Base-by-base conservation (phyloP, 768 basidiomycete genomes). In the Chalciporus pseudorubinellus region DNA sequence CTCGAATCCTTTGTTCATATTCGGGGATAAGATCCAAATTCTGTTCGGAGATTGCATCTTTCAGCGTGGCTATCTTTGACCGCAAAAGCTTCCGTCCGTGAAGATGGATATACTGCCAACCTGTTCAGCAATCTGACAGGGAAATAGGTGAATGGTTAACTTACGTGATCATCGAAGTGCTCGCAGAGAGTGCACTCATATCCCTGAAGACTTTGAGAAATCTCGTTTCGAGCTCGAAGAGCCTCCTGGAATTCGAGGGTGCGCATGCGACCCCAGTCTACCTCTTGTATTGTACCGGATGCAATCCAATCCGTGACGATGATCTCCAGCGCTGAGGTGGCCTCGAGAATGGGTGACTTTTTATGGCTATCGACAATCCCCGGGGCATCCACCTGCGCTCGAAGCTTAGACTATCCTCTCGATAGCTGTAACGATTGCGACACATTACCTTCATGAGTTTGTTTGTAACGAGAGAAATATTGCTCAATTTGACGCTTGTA, bases 1-100 rank as follows among this genome's bases (percentile, higher is more conserved):
- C 95, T 36, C 82, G 85, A 29, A 98, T 85, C 22, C 95, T 78
- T 64, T 95, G 92, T 66, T 98, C 92, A 68, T 98, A 99, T 66
- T 99, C 97, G 6, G 97, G 97, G 29, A 98, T 80, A 16, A 98
- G 80, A 63, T 97, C 97, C 51, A 98, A 73, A 65, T 99, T 99
- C 66, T 99, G 93, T 63, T 98, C 97, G 4, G 95, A 98, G 24
- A 98, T 83, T 2, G 87, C 85, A 38, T 89, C 75, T 62, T 90
- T 94, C 48, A 99, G 77, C 29, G 77, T 71, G 2, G 83, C 83
- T 51, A 99, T 87, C 58, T 84, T 87, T 31, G 80, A 77, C 55
- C 82, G 79, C 44, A 98, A 70, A 18, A 85, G 66, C 62, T 87
- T 91, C 57, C 87, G 83, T 48, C 78, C 80, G 59, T 99, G 97